These are phyloP conservation scores for Fragaria vesca DNA, from an alignment of 306 rosid genomes.

Conservation along the genomic window DNA sequence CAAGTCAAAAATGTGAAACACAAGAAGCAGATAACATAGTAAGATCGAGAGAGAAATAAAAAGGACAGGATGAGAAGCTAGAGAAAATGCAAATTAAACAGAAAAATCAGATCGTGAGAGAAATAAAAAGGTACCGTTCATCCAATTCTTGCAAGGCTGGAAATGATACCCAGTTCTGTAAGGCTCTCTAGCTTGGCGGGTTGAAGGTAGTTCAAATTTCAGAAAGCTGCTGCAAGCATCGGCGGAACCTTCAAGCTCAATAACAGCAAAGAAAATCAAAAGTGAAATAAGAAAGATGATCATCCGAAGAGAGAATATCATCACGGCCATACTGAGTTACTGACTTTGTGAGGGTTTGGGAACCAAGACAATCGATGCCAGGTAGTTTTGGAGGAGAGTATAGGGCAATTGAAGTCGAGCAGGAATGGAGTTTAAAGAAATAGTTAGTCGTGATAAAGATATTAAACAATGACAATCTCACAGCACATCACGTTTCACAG, in stretches of 20 bases:
- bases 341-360: conserved; percentile 4
- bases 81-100: background rate
- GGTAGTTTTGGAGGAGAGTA: background rate
- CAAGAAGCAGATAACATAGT: background rate
- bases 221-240: conserved; percentile 38
- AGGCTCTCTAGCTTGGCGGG: conserved; percentile 28
- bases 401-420: background rate
- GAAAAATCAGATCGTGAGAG: background rate
- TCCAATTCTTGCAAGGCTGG: conserved; percentile 86
- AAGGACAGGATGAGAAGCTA: background rate
- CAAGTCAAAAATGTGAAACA: background rate
- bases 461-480: background rate
- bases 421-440: too few species aligned
- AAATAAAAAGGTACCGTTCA: conserved; percentile 47
- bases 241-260: conserved; percentile 54
- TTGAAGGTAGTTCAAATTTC: conserved; percentile 18
- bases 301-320: conserved; percentile 27
- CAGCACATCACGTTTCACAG: too few species aligned
- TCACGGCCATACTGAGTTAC: conserved; percentile 29
- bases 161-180: conserved; percentile 78
- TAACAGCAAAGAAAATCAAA: conserved; percentile 32
- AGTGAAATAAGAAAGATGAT: conserved; percentile 28
- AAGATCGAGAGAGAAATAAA: too few species aligned
- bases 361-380: background rate
- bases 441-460: background rate